Conservation (phyloP, 345 rosid species). For the Lumnitzera littorea region DNA sequence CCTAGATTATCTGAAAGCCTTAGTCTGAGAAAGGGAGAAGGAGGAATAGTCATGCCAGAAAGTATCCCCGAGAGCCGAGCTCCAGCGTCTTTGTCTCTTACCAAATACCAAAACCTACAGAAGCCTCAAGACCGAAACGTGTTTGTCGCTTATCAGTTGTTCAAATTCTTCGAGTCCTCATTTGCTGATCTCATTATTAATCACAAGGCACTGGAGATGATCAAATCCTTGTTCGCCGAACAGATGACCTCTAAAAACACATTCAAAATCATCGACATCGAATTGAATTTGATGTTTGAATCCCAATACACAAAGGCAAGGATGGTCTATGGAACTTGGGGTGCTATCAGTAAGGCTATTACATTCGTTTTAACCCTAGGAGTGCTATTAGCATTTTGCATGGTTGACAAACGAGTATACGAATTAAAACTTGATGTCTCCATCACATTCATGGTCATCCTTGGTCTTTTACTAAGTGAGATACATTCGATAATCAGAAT, state of each 20-base stretch:
- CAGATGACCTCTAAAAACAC: constrained; percentile 7
- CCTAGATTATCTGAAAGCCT: constrained; percentile 12
- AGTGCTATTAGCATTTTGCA: too few relatives aligned
- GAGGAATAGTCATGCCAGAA: background rate
- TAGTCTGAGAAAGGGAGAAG: constrained; percentile 1
- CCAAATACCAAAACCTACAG: background rate
- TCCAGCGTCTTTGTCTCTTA: background rate
- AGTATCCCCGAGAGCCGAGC: constrained; percentile 1
- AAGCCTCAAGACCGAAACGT: background rate
- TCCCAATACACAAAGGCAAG: constrained; percentile 37
- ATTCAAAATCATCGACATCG: constrained; percentile 29
- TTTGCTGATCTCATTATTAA: constrained; percentile 30
- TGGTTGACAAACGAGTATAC: too few relatives aligned
- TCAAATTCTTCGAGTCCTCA: constrained; percentile 25
- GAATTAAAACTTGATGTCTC: too few relatives aligned
- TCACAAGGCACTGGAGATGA: constrained; percentile 6
- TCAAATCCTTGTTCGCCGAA: background rate
- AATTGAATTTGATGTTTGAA: constrained; percentile 37
- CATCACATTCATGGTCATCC: too few relatives aligned
- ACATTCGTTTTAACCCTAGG: too few relatives aligned
- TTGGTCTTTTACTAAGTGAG: too few relatives aligned
- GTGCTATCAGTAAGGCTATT: too few relatives aligned
- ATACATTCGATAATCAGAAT: too few relatives aligned
- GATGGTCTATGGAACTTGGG: constrained; percentile 9
- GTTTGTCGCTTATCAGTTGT: constrained; percentile 14